phyloP scores from a whole-genome alignment of 306 rosid genomes.

The Glycyrrhiza uralensis region DNA sequence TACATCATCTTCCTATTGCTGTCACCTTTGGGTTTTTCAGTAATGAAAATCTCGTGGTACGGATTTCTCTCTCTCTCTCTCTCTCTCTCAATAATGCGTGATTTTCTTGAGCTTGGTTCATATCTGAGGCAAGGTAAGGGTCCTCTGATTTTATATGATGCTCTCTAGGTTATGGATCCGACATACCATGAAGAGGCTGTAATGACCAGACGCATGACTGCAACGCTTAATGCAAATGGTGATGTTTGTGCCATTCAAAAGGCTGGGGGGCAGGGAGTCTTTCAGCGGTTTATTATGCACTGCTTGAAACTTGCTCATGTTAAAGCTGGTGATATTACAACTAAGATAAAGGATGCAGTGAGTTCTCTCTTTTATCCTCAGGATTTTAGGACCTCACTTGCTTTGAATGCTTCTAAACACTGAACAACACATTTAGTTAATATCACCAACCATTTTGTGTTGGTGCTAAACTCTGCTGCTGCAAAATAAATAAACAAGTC shows the following conservation, averaged over 20 bases:
- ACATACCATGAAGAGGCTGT: conserved; percentile 83
- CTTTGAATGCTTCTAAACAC: neutral
- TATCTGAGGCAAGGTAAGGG: neutral
- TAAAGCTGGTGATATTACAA: conserved; percentile 75
- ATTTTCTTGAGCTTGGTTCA: neutral
- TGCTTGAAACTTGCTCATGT: conserved; percentile 83
- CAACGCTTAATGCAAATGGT: conserved; percentile 73
- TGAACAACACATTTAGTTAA: neutral
- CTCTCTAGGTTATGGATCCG: conserved; percentile 79
- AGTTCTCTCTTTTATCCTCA: conserved; percentile 48
- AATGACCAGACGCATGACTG: conserved; percentile 91
- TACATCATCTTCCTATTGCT: conserved; percentile 94
- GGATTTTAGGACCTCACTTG: neutral
- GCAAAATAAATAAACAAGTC: neutral
- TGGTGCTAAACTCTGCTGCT: neutral
- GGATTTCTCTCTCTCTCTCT: neutral
- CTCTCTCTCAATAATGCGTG: too few species aligned
- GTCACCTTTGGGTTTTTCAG: conserved; percentile 88
- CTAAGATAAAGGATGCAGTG: conserved; percentile 73
- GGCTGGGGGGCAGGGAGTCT: conserved; percentile 81
- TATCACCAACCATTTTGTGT: conserved; percentile 2
- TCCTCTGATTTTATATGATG: conserved; percentile 6
- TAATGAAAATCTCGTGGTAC: conserved; percentile 60
- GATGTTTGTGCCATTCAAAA: conserved; percentile 93
- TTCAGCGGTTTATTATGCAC: conserved; percentile 61